phyloP scores from a whole-genome alignment of 805 yeast species.

The Hanseniaspora jakobsenii region DNA sequence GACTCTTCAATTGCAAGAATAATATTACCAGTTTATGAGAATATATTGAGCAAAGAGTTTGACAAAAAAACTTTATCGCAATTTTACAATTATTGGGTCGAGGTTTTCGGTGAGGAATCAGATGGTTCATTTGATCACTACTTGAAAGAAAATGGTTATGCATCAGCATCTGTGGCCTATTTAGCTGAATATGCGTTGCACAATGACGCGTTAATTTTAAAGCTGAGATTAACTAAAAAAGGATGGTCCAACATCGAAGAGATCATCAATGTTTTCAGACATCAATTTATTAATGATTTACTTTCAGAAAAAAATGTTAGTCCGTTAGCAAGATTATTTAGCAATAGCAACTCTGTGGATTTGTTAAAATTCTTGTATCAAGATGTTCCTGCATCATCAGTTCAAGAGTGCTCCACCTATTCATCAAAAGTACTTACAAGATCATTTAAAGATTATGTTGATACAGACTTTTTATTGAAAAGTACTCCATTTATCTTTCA shows the following conservation, averaged over 20 bases:
- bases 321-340: constrained; percentile 32
- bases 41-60: constrained; percentile 11
- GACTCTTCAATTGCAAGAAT: constrained; percentile 32
- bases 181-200: constrained; percentile 30
- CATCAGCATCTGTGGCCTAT: constrained; percentile 34
- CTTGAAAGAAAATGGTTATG: constrained; percentile 29
- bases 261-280: constrained; percentile 30
- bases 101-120: constrained; percentile 53
- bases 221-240: constrained; percentile 35
- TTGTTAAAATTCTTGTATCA: constrained; percentile 36
- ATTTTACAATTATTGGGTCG: constrained; percentile 39
- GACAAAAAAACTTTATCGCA: constrained; percentile 22
- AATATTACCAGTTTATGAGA: constrained; percentile 32
- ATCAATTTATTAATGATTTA: constrained; percentile 18
- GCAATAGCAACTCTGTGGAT: constrained; percentile 39
- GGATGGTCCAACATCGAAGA: constrained; percentile 33
- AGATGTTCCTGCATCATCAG: constrained; percentile 30
- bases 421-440: constrained; percentile 33
- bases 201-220: constrained; percentile 37
- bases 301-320: constrained; percentile 16
- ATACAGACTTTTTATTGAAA: constrained; percentile 34
- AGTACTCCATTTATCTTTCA: constrained; percentile 29
- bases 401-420: constrained; percentile 37
- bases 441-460: constrained; percentile 24
- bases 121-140: constrained; percentile 36